phyloP scores from a whole-genome alignment of 768 basidiomycete species.

The Suillus bovinus region DNA sequence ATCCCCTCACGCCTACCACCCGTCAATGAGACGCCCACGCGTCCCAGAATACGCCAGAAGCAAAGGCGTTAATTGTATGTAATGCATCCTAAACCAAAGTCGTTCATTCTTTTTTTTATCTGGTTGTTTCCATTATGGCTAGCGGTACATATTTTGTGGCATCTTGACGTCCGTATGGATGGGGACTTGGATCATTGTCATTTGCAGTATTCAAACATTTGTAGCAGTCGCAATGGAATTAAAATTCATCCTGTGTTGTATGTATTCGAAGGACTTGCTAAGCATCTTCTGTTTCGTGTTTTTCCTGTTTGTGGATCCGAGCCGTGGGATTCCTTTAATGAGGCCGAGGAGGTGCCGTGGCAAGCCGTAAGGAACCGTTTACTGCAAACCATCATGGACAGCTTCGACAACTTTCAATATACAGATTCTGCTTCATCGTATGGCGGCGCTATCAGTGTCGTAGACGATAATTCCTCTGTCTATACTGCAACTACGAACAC shows the following conservation, averaged over 20 bases:
- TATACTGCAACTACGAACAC: constrained; percentile 71
- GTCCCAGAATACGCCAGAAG: constrained; percentile 52
- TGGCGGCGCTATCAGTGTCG: constrained; percentile 62
- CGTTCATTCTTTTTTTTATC: constrained; percentile 5
- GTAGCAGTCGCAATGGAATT: constrained; percentile 3
- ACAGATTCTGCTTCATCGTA: constrained; percentile 77
- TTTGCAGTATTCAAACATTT: constrained; percentile 6
- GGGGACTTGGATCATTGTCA: constrained; percentile 7
- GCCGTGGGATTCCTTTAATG: background rate
- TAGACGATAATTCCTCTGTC: constrained; percentile 80
- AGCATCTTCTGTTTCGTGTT: no score
- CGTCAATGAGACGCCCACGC: constrained; percentile 60
- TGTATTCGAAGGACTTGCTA: background rate
- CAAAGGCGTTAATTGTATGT: constrained; percentile 29
- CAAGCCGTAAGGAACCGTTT: background rate
- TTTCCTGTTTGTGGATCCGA: no score
- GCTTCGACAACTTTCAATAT: constrained; percentile 85
- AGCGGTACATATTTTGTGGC: constrained; percentile 1
- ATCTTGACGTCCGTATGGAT: constrained; percentile 5
- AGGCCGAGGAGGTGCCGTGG: background rate
- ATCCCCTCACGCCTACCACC: constrained; percentile 37
- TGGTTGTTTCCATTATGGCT: background rate
- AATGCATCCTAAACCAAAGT: background rate
- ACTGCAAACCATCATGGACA: constrained; percentile 56
- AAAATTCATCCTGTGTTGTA: background rate